A percentile compares a stretch with the other conserved stretches of the same genome.
Evolutionary conservation across 345 rosid genomes (phyloP).

Genomic region (Salix purpurea): DNA sequence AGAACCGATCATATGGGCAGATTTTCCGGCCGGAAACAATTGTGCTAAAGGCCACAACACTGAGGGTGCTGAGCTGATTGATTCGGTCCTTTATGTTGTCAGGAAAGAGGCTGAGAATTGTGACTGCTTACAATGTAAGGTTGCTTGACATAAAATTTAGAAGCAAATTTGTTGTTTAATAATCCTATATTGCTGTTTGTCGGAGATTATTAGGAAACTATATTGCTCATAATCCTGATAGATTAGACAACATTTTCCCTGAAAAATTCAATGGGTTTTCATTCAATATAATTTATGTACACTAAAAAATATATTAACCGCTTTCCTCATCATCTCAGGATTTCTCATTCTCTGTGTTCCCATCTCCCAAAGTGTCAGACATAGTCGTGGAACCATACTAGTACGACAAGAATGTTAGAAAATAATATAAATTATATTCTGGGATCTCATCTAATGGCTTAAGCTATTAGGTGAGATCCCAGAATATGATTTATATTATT

Average conservation of each 20-base stretch:
- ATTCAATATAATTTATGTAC: no score
- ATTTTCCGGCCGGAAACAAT: slow-evolving; percentile 27
- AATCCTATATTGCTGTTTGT: neutral
- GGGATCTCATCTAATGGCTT: no score
- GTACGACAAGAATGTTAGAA: no score
- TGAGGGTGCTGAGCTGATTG: slow-evolving; percentile 38
- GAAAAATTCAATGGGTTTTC: neutral
- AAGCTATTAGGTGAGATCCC: no score
- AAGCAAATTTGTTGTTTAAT: no score
- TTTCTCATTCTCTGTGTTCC: no score
- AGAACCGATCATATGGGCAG: slow-evolving; percentile 21
- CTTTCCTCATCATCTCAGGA: neutral
- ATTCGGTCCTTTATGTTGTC: slow-evolving; percentile 32
- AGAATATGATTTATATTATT: no score
- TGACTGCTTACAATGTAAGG: slow-evolving; percentile 35
- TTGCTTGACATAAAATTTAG: neutral
- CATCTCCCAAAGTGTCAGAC: no score
- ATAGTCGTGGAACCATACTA: no score
- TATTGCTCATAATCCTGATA: neutral
- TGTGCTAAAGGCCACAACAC: slow-evolving; percentile 40
- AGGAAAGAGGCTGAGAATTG: slow-evolving; percentile 37
- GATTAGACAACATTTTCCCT: neutral
- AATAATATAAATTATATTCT: no score
- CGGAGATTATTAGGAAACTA: neutral
- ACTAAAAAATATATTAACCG: neutral